These are phyloP conservation scores for Penicillium griseofulvum DNA, from an alignment of 2,329 filamentous ascomycete genomes.

Conservation along the genomic window DNA sequence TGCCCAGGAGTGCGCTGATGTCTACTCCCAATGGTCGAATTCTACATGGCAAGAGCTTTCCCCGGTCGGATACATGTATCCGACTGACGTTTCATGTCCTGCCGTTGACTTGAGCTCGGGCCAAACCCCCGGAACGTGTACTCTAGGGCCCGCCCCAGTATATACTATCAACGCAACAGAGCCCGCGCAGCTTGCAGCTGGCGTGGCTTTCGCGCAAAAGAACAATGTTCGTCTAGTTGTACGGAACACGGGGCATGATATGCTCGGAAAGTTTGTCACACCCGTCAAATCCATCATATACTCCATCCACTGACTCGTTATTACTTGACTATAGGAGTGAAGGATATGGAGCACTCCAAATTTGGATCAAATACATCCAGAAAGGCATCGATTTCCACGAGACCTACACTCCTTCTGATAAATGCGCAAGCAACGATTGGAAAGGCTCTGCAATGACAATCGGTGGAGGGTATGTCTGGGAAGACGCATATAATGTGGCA, in stretches of 20 bases:
- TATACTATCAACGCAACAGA: constrained; percentile 14
- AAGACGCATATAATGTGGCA: constrained; percentile 32
- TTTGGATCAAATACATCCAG: constrained; percentile 32
- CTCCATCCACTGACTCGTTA: not conserved
- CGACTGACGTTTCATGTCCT: not conserved
- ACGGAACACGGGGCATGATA: constrained; percentile 10
- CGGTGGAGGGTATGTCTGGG: constrained; percentile 30
- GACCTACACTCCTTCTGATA: constrained; percentile 25
- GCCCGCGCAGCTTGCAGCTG: constrained; percentile 28
- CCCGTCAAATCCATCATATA: not conserved
- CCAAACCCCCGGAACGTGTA: constrained; percentile 16
- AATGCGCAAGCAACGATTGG: constrained; percentile 32
- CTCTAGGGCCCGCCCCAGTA: constrained; percentile 25
- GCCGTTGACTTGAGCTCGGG: not conserved
- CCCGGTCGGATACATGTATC: not conserved
- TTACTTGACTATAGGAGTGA: constrained; percentile 20
- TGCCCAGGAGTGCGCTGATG: not conserved
- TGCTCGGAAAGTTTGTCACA: constrained; percentile 12
- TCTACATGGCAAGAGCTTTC: not conserved
- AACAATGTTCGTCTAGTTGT: constrained; percentile 8
- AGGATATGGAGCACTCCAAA: constrained; percentile 29
- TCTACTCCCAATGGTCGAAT: not conserved
- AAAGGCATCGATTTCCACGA: constrained; percentile 30
- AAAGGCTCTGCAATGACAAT: constrained; percentile 12
- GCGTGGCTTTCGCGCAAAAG: not conserved